A percentile compares a stretch with the other conserved stretches of the same genome.
These are phyloP conservation scores for Austropuccinia psidii DNA, from an alignment of 1,284 basidiomycete species.

Conservation along the genomic window DNA sequence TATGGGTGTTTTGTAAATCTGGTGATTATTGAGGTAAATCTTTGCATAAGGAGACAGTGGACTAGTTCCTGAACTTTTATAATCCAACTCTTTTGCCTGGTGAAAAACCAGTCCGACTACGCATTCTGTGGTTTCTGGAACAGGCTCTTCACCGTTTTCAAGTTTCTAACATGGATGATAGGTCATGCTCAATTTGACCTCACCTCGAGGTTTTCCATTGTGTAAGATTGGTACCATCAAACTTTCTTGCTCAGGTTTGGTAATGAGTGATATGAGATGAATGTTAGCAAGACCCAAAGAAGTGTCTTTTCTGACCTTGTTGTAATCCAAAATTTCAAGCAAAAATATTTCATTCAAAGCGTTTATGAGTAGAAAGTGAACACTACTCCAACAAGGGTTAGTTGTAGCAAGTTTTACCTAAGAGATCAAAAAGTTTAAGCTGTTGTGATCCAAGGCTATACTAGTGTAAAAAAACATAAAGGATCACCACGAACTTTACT, in stretches of 20 bases:
- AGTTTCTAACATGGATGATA: slow-evolving; percentile 60
- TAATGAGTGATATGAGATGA: slow-evolving; percentile 64
- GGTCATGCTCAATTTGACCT: slow-evolving; percentile 65
- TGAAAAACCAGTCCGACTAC: slow-evolving; percentile 86
- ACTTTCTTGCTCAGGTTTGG: slow-evolving; percentile 77
- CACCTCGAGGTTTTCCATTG: slow-evolving; percentile 81
- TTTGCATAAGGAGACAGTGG: slow-evolving; percentile 66
- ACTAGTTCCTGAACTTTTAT: slow-evolving; percentile 57
- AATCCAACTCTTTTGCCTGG: slow-evolving; percentile 88
- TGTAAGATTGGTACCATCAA: slow-evolving; percentile 64
- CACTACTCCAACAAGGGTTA: slow-evolving; percentile 87
- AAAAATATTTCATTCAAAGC: slow-evolving; percentile 70
- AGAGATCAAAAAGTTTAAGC: slow-evolving; percentile 46
- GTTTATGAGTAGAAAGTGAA: slow-evolving; percentile 83
- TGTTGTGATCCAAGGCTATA: slow-evolving; percentile 45
- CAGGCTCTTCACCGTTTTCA: slow-evolving; percentile 62
- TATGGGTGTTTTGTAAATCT: slow-evolving; percentile 59
- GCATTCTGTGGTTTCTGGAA: slow-evolving; percentile 77
- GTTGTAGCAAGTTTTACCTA: slow-evolving; percentile 47
- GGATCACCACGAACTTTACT: background rate
- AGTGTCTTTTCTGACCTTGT: slow-evolving; percentile 76
- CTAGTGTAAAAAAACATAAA: background rate
- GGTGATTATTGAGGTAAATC: slow-evolving; percentile 59
- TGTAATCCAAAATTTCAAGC: slow-evolving; percentile 75
- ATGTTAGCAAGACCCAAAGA: slow-evolving; percentile 70